Evolutionary conservation across 192 early-diverging fungal genomes (phyloP).

Genomic region (Backusella tarrabulga): DNA sequence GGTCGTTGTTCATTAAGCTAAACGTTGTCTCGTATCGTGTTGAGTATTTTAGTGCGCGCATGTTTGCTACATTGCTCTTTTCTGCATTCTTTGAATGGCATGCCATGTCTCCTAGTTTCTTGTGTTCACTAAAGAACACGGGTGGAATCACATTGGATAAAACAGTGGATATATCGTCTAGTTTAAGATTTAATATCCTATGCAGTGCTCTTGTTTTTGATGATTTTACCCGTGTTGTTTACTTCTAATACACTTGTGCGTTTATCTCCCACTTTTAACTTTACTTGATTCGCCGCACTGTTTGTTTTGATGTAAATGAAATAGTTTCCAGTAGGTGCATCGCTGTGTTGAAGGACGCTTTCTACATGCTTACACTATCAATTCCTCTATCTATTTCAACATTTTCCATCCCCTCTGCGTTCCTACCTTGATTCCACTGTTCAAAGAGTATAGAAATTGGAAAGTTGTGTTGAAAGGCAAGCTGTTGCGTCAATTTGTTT

Average conservation of each 20-base stretch:
- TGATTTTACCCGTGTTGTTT: not conserved
- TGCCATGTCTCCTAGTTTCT: constrained; percentile 16
- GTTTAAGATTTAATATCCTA: not conserved
- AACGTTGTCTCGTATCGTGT: constrained; percentile 83
- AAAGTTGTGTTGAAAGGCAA: constrained; percentile 12
- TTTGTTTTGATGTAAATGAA: constrained; percentile 5
- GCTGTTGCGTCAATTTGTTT: not conserved
- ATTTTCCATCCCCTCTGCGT: not conserved
- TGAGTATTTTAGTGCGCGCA: constrained; percentile 83
- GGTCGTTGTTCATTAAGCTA: constrained; percentile 84
- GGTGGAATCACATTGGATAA: constrained; percentile 21
- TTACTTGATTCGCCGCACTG: not conserved
- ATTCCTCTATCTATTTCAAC: no score
- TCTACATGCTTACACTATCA: not conserved
- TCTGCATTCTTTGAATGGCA: constrained; percentile 9
- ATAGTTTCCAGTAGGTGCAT: constrained; percentile 8
- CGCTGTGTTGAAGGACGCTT: not conserved
- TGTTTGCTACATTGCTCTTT: constrained; percentile 41
- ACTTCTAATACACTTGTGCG: not conserved
- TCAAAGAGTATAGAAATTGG: constrained; percentile 16
- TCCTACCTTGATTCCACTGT: constrained; percentile 20
- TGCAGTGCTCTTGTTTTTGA: not conserved
- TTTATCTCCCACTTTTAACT: not conserved
- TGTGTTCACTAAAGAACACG: constrained; percentile 15
- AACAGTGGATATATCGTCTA: constrained; percentile 12